Conservation (phyloP, 1,284 basidiomycete species). For the Anthracocystis walkeri region DNA sequence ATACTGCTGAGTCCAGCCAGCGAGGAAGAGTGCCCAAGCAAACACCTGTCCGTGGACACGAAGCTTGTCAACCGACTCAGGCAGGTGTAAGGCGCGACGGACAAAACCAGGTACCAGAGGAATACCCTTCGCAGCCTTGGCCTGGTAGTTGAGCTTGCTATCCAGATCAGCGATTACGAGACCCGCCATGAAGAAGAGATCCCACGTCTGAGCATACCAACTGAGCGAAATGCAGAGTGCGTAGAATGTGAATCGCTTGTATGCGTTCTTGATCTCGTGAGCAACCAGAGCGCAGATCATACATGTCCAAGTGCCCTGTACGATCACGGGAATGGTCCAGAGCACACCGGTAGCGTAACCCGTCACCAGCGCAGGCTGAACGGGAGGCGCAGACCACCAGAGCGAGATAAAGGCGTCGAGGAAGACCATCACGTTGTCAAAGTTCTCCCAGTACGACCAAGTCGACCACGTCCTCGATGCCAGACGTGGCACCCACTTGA, state of each 20-base stretch:
- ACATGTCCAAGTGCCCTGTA: conserved; percentile 59
- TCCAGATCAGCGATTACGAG: conserved; percentile 62
- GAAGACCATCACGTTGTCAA: conserved; percentile 58
- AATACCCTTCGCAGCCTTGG: conserved; percentile 46
- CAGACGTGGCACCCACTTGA: conserved; percentile 61
- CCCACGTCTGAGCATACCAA: conserved; percentile 63
- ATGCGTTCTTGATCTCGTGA: conserved; percentile 59
- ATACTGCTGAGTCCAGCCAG: conserved; percentile 49
- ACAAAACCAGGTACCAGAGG: conserved; percentile 39
- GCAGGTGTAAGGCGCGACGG: conserved; percentile 27
- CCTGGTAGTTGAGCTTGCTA: conserved; percentile 62
- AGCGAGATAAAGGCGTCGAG: conserved; percentile 58
- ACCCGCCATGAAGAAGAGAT: conserved; percentile 65
- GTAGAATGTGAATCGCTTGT: conserved; percentile 63
- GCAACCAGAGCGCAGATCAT: conserved; percentile 59
- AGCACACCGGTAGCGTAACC: conserved; percentile 65
- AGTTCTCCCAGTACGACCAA: conserved; percentile 64
- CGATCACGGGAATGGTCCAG: conserved; percentile 65
- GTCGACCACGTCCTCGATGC: conserved; percentile 62
- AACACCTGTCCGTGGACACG: conserved; percentile 54
- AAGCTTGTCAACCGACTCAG: conserved; percentile 34
- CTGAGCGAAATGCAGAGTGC: conserved; percentile 51
- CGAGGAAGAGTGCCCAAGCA: conserved; percentile 60
- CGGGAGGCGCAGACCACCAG: conserved; percentile 61
- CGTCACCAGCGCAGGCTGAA: conserved; percentile 51